Evolutionary conservation across 768 basidiomycete genomes (phyloP).

Genomic region (Termitomyces sp.): DNA sequence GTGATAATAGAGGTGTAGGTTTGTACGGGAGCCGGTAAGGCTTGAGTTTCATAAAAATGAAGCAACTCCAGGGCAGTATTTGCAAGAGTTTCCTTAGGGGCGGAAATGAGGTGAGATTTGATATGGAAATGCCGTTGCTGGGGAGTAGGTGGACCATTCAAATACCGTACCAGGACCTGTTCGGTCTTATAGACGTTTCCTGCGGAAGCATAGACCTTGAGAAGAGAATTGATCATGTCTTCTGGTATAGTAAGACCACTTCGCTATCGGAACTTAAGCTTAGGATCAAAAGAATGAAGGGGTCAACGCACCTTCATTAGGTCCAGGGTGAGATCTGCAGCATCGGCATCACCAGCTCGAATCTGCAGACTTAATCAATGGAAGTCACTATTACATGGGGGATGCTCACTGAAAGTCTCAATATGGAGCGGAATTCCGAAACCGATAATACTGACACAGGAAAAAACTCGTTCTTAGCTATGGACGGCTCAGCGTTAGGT

Average conservation of each 20-base stretch:
- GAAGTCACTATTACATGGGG: not conserved
- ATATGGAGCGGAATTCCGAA: slow-evolving; percentile 50
- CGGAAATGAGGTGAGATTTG: slow-evolving; percentile 54
- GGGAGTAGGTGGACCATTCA: slow-evolving; percentile 41
- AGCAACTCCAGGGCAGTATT: slow-evolving; percentile 60
- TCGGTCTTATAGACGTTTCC: slow-evolving; percentile 46
- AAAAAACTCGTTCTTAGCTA: slow-evolving; percentile 19
- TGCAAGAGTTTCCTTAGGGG: slow-evolving; percentile 46
- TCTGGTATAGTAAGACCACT: slow-evolving; percentile 37
- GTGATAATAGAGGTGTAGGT: slow-evolving; percentile 71
- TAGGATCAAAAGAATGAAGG: not conserved
- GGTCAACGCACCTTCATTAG: slow-evolving; percentile 45
- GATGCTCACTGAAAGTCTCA: slow-evolving; percentile 44
- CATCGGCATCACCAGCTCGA: slow-evolving; percentile 36
- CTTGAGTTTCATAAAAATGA: slow-evolving; percentile 65
- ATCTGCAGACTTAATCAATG: slow-evolving; percentile 31
- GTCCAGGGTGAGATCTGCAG: slow-evolving; percentile 44
- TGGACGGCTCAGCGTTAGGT: slow-evolving; percentile 8
- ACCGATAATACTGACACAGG: slow-evolving; percentile 43
- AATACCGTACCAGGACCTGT: slow-evolving; percentile 32
- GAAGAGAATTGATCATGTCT: slow-evolving; percentile 37
- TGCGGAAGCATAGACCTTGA: slow-evolving; percentile 42
- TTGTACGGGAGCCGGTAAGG: slow-evolving; percentile 60
- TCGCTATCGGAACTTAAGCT: slow-evolving; percentile 26
- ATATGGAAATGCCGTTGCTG: slow-evolving; percentile 69